phyloP scores from a whole-genome alignment of 2,329 filamentous ascomycete genomes.

The Trichoderma oligosporum region DNA sequence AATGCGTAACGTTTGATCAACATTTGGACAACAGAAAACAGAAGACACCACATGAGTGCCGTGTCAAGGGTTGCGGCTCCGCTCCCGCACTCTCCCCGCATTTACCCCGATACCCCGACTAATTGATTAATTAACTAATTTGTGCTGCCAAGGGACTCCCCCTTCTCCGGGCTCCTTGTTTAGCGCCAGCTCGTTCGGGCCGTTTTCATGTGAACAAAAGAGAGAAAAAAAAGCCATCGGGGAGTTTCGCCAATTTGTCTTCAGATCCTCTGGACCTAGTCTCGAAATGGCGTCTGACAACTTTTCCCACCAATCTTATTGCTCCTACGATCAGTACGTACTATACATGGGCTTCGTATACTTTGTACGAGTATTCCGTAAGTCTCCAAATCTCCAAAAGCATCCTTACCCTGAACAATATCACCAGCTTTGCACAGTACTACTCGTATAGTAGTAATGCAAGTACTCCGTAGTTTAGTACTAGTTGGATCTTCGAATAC shows the following conservation, averaged over 20 bases:
- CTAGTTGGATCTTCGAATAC: slow-evolving; percentile 9
- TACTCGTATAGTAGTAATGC: no score
- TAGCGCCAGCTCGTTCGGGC: slow-evolving; percentile 18
- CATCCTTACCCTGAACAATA: no score
- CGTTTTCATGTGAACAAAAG: slow-evolving; percentile 12
- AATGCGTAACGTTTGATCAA: not conserved
- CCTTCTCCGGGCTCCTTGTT: not conserved
- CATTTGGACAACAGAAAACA: not conserved
- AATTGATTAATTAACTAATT: no score
- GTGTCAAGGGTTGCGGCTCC: slow-evolving; percentile 5
- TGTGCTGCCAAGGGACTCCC: not conserved
- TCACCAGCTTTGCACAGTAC: no score
- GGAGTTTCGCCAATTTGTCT: slow-evolving; percentile 13
- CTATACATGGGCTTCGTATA: no score
- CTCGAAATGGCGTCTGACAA: not conserved
- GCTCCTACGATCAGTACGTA: not conserved
- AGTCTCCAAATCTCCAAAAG: not conserved
- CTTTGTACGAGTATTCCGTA: no score
- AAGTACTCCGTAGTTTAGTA: no score
- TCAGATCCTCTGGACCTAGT: not conserved
- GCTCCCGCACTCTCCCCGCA: slow-evolving; percentile 15
- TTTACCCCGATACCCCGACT: slow-evolving; percentile 9
- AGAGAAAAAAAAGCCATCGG: slow-evolving; percentile 12
- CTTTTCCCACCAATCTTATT: slow-evolving; percentile 14
- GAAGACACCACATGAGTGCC: not conserved